Conservation (phyloP, 139 green algal genomes). For the Mesotaenium endlicherianum region DNA sequence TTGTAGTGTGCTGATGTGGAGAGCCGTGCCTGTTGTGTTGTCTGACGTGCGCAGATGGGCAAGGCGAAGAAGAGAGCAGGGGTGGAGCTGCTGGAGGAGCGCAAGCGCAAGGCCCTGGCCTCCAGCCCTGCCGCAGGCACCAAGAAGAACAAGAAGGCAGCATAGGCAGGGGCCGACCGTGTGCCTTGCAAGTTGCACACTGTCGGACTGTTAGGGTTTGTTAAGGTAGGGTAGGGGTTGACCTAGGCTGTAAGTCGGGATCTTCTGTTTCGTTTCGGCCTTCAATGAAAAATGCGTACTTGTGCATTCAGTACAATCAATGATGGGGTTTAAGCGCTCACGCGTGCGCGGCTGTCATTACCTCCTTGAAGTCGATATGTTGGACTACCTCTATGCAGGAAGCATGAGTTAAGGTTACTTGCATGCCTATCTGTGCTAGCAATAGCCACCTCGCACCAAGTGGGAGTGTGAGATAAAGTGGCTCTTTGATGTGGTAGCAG, state of each 20-base stretch:
- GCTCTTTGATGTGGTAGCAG: not conserved
- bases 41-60: constrained; percentile 34
- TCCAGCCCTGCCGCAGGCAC: not conserved
- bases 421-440: too few relatives aligned
- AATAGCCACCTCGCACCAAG: too few relatives aligned
- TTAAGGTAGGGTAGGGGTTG: not conserved
- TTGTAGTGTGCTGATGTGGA: too few relatives aligned
- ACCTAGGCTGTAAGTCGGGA: not conserved
- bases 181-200: not conserved
- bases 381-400: too few relatives aligned
- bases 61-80: constrained; percentile 31
- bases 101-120: not conserved
- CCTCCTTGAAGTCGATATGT: too few relatives aligned
- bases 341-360: too few relatives aligned
- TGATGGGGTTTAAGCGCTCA: too few relatives aligned
- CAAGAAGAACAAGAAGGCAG: not conserved
- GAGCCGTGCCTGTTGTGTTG: not conserved
- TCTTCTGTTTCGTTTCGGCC: not conserved
- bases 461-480: too few relatives aligned
- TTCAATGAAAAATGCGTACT: too few relatives aligned
- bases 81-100: constrained; percentile 37
- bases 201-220: not conserved
- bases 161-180: not conserved
- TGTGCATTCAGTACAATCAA: too few relatives aligned
- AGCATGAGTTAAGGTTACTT: too few relatives aligned